Base-by-base conservation (phyloP, 2,329 filamentous ascomycete species). In the Nothophoma quercina region DNA sequence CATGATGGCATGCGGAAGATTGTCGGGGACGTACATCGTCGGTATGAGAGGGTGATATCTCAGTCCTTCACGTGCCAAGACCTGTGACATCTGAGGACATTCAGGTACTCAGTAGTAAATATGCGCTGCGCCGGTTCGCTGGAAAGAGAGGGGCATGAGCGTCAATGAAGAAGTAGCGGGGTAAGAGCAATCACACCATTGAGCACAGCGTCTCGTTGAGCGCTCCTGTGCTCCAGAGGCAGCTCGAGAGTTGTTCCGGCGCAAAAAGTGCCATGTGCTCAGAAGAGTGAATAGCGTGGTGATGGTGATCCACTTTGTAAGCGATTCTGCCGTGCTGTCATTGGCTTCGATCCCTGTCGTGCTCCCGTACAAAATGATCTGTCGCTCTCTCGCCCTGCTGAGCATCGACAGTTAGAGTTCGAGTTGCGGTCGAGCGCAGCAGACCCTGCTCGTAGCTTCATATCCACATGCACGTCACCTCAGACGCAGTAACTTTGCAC, bases 1-100 rank as follows among this genome's bases (percentile, higher is more conserved):
- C 69, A 72, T 68, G 41, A 44, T 64, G 56, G 47, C 44, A 51
- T 55, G 34, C 38, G 50, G 50, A 48, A 21, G 50, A 53, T 48
- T 53, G 50, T 53, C 50, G 43, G 43, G 39, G 33, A 48, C 43
- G 43, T 53, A 53, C 50, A 22, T 43, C 38, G 44, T 53, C 38
- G 30, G 19, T 48, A 34, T 53, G 16, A 30, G 48, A 43, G 42
- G 38, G 26, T 53, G 50, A 48, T 53, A 39, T 43, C 50, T 47
- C 50, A 53, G 50, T 47, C 36, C 43, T 44, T 48, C 50, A 53
- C 43, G 38, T 53, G 50, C 50, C 50, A 53, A 53, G 50, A 48
- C 38, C 5, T 48, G 50, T 44, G 44, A 48, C 50, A 53, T 48
- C 25, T 29, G 50, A 53, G 50, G 50, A 53, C 50, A 53, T 48